Evolutionary conservation across 495 filamentous ascomycete species (phyloP).

Genomic region (Platismatia glauca): DNA sequence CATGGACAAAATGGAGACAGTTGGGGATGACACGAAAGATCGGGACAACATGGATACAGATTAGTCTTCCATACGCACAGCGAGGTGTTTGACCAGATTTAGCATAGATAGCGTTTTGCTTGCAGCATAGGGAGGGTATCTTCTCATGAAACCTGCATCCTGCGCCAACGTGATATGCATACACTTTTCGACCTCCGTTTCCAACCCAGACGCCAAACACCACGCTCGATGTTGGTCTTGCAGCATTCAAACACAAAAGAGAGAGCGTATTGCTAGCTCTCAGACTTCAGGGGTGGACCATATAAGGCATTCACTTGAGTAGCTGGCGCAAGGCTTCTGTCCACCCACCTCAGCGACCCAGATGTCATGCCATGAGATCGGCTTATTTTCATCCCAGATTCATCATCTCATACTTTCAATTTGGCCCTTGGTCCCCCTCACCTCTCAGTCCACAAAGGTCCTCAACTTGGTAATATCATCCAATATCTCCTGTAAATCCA

Average conservation of each 20-base stretch:
- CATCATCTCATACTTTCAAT: neutral
- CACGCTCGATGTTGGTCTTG: neutral
- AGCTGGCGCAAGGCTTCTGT: neutral
- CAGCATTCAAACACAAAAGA: neutral
- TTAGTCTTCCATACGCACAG: conserved; percentile 30
- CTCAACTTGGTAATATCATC: conserved; percentile 81
- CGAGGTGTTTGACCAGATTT: conserved; percentile 16
- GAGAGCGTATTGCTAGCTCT: neutral
- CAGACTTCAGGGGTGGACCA: neutral
- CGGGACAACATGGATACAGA: conserved; percentile 86
- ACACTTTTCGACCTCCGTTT: neutral
- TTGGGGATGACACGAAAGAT: conserved; percentile 48
- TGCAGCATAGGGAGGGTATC: neutral
- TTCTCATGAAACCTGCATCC: neutral
- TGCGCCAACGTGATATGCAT: neutral
- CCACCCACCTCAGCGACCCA: neutral
- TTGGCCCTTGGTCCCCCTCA: neutral
- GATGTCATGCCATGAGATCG: neutral
- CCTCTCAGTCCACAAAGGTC: conserved; percentile 42
- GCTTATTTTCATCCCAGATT: neutral
- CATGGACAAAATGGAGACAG: conserved; percentile 47
- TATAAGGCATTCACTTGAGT: neutral
- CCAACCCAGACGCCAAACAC: neutral
- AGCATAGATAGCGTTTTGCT: conserved; percentile 16
- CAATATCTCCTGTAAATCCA: conserved; percentile 74